These are phyloP conservation scores for Xylaria telfairii DNA, from an alignment of 495 filamentous ascomycete species.

Conservation along the genomic window DNA sequence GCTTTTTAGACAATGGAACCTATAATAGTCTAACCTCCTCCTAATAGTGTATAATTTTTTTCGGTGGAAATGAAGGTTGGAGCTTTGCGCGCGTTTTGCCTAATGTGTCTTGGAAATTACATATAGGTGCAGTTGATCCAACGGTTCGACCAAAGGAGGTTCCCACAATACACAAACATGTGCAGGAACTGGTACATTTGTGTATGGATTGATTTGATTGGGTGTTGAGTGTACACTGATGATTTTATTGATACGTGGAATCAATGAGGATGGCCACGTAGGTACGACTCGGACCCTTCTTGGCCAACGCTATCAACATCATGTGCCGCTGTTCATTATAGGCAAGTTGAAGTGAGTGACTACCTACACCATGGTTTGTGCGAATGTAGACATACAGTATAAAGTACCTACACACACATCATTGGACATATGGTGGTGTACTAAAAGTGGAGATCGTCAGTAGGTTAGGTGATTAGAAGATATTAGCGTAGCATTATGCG, in stretches of 20 bases:
- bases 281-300: not conserved
- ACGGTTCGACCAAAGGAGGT: not conserved
- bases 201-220: not conserved
- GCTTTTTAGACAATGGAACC: too few species aligned
- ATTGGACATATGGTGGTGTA: too few species aligned
- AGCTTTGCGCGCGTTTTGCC: not conserved
- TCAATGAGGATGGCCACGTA: conserved; percentile 1
- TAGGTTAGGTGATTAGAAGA: not conserved
- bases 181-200: not conserved
- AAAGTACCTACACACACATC: too few species aligned
- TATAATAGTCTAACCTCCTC: too few species aligned
- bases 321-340: not conserved
- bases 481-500: not conserved
- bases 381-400: not conserved
- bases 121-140: not conserved
- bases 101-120: conserved; percentile 6
- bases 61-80: not conserved
- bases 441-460: not conserved
- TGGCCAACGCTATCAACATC: not conserved
- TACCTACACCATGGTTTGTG: not conserved
- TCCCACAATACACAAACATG: not conserved
- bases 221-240: not conserved
- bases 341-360: not conserved
- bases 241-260: not conserved
- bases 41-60: too few species aligned